These are phyloP conservation scores for Colletotrichum ledebouriae DNA, from an alignment of 2,329 filamentous ascomycete genomes.

Conservation along the genomic window DNA sequence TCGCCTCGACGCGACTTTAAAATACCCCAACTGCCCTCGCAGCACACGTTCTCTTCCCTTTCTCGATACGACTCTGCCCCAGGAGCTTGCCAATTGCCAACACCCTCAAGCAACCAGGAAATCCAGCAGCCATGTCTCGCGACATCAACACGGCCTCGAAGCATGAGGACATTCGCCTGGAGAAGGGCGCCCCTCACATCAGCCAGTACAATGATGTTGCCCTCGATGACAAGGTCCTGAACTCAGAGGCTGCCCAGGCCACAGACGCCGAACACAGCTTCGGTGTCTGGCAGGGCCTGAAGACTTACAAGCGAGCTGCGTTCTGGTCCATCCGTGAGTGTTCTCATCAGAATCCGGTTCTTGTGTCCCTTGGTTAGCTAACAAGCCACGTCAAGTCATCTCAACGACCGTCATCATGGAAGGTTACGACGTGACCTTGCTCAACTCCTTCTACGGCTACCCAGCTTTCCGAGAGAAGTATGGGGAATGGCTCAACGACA, in stretches of 20 bases:
- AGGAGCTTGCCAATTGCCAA: constrained; percentile 32
- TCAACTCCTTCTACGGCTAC: constrained; percentile 62
- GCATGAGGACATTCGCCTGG: constrained; percentile 47
- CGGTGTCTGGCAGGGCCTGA: constrained; percentile 52
- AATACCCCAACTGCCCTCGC: constrained; percentile 32
- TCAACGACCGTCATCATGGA: constrained; percentile 65
- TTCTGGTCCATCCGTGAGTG: constrained; percentile 56
- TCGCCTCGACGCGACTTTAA: constrained; percentile 27
- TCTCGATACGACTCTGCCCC: constrained; percentile 29
- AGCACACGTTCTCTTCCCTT: constrained; percentile 5
- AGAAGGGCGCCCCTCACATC: constrained; percentile 49
- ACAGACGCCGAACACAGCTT: constrained; percentile 55
- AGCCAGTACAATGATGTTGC: constrained; percentile 51
- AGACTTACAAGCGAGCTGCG: constrained; percentile 56
- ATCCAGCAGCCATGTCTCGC: constrained; percentile 31
- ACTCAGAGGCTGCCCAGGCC: constrained; percentile 53
- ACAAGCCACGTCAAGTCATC: constrained; percentile 49
- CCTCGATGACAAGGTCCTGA: constrained; percentile 55
- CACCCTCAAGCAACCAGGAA: constrained; percentile 23
- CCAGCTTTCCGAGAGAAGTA: constrained; percentile 56
- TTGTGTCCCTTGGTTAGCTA: not conserved
- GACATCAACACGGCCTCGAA: constrained; percentile 29
- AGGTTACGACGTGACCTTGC: constrained; percentile 62
- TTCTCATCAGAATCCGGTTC: not conserved
- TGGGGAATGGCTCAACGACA: constrained; percentile 51